phyloP scores from a whole-genome alignment of 768 basidiomycete genomes.

The Lentinula boryana region DNA sequence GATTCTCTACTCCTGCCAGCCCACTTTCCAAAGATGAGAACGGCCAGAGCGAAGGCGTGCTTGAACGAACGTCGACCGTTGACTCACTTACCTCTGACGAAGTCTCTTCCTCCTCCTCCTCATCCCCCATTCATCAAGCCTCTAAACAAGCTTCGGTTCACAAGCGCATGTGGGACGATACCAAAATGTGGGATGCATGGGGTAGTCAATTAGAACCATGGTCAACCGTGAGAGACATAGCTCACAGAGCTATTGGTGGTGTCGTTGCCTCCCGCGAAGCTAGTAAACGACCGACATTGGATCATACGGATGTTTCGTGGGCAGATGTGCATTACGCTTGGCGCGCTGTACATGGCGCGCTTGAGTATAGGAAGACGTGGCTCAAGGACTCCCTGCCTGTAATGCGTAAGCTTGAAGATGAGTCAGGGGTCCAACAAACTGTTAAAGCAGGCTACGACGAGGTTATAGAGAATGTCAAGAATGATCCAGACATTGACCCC shows the following conservation, averaged over 20 bases:
- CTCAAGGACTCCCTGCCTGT: constrained; percentile 40
- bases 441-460: constrained; percentile 50
- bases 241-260: constrained; percentile 70
- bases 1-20: constrained; percentile 9
- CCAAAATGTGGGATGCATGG: constrained; percentile 59
- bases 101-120: not conserved
- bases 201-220: constrained; percentile 63
- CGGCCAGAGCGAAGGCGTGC: not conserved
- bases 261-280: constrained; percentile 32
- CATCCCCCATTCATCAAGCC: not conserved
- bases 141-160: not conserved
- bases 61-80: not conserved
- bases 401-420: constrained; percentile 26
- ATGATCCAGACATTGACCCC: constrained; percentile 67
- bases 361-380: constrained; percentile 53
- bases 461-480: constrained; percentile 70
- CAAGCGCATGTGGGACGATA: constrained; percentile 6
- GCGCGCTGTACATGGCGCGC: constrained; percentile 45
- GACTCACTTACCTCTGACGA: not conserved
- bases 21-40: not conserved
- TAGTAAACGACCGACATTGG: constrained; percentile 37
- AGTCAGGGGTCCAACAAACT: constrained; percentile 23
- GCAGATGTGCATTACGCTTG: constrained; percentile 60
- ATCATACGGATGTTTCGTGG: constrained; percentile 64
- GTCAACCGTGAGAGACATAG: constrained; percentile 64